A percentile compares a stretch with the other conserved stretches of the same genome.
Conservation (phyloP, 164 flowering plant species). For the Umbilicus rupestris region DNA sequence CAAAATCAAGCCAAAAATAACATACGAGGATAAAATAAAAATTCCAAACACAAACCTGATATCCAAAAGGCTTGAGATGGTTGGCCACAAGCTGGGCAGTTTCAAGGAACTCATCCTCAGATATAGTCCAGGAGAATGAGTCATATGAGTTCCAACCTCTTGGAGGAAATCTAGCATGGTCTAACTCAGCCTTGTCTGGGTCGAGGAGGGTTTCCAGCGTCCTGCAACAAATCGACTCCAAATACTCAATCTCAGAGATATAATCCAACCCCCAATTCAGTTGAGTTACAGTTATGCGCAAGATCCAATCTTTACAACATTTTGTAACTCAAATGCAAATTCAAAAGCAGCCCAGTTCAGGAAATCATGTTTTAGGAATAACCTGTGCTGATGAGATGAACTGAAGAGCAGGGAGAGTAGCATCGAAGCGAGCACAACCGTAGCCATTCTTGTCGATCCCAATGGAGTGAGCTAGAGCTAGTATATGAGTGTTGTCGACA, state of each 20-base stretch:
- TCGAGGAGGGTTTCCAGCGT: neutral
- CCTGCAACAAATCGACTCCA: neutral
- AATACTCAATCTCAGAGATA: neutral
- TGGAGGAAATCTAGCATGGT: conserved; percentile 56
- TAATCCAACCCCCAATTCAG: neutral
- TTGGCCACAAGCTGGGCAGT: conserved; percentile 59
- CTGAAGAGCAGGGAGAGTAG: neutral
- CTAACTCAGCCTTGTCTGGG: neutral
- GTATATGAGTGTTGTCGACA: neutral
- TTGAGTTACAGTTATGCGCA: neutral
- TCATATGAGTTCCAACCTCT: conserved; percentile 99
- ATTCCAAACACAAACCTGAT: conserved; percentile 34
- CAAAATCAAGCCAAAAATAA: neutral
- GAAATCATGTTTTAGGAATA: neutral
- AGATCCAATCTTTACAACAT: neutral
- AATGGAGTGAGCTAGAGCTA: neutral
- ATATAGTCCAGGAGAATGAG: conserved; percentile 75
- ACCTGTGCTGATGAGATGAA: neutral
- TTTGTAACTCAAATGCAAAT: neutral
- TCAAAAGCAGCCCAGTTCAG: neutral
- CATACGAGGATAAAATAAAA: too few species aligned
- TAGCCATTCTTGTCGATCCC: neutral
- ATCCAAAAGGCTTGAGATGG: conserved; percentile 48
- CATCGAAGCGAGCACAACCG: neutral
- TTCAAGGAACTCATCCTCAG: conserved; percentile 73